Evolutionary conservation across 2,329 filamentous ascomycete species (phyloP), one percentile per base, ranked within the genome.

Genomic region (Aspergillus nomiae): DNA sequence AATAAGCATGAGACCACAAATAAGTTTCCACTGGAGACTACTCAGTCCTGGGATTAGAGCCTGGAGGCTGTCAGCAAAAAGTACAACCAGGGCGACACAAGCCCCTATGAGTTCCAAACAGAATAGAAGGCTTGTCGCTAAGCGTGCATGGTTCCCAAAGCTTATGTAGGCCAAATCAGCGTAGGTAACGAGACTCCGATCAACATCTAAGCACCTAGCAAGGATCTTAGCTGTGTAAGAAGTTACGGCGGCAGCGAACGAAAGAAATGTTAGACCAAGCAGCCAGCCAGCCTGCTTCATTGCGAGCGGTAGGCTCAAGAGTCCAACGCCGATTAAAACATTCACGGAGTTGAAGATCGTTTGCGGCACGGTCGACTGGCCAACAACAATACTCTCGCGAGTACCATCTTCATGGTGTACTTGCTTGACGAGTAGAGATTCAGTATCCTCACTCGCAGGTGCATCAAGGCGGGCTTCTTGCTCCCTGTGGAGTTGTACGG

Each of bases 311-410:
- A 99, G 82, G 77, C 92, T 96, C 57, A 99, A 84, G 34, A 99
- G 81, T 0, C 94, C 94, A 34, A 99, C 90, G 19, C 94, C 94
- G 65, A 97, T 94, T 63, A 97, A 82, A 57, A 96, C 92, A 69
- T 97, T 97, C 75, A 94, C 94, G 3, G 92, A 96, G 79, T 99
- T 99, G 83, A 98, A 96, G 65, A 97, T 86, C 8, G 94, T 98
- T 80, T 98, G 94, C 0, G 93, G 93, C 19, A 98, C 84, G 1
- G 94, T 99, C n/a, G 92, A 96, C 80, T 96, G 93, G 45, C 94
- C 94, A 65, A 96, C 90, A 2, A 97, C 89, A 2, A 94, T 86
- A 69, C 94, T 86, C 61, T 97, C 87, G 55, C 94, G 86, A 73
- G 90, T 92, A 48, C 95, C 92, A 68, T 95, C 92, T 70, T 86